Conservation (phyloP, 139 green algal genomes). For the Medakamo hakoo region DNA sequence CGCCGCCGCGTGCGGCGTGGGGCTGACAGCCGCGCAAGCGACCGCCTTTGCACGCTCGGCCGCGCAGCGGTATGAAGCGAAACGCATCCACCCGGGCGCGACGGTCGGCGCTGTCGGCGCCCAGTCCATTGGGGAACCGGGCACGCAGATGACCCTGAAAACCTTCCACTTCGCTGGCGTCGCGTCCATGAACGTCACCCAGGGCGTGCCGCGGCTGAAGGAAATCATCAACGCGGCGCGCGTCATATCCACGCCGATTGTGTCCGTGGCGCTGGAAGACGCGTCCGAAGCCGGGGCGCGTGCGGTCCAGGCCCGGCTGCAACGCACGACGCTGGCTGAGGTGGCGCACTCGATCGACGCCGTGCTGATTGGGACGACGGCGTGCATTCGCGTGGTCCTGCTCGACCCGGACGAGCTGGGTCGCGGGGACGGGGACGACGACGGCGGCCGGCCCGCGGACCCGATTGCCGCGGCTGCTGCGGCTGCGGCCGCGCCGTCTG, state of each 20-base stretch:
- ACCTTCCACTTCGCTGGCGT: slow-evolving; percentile 99
- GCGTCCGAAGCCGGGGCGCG: background rate
- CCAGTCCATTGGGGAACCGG: slow-evolving; percentile 88
- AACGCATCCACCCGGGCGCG: slow-evolving; percentile 78
- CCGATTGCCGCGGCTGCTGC: too few species aligned
- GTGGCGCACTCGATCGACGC: slow-evolving; percentile 36
- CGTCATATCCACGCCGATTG: slow-evolving; percentile 92
- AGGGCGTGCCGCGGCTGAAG: slow-evolving; percentile 95
- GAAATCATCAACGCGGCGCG: slow-evolving; percentile 98
- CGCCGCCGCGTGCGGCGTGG: too few species aligned
- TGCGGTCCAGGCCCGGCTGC: slow-evolving; percentile 27
- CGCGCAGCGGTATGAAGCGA: slow-evolving; percentile 43
- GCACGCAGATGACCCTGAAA: slow-evolving; percentile 99
- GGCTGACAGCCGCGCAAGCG: too few species aligned
- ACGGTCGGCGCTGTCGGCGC: slow-evolving; percentile 83
- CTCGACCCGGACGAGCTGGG: too few species aligned
- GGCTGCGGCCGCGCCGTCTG: too few species aligned
- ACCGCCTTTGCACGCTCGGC: slow-evolving; percentile 9
- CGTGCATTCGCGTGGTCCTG: background rate
- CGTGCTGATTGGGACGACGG: slow-evolving; percentile 10
- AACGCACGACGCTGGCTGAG: slow-evolving; percentile 76
- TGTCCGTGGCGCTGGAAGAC: slow-evolving; percentile 39
- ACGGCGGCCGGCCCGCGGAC: background rate
- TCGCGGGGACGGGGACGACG: background rate
- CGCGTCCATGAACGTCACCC: slow-evolving; percentile 93